Conservation (phyloP, 1,139 yeast genomes). For the Pichiaceae sp. region DNA sequence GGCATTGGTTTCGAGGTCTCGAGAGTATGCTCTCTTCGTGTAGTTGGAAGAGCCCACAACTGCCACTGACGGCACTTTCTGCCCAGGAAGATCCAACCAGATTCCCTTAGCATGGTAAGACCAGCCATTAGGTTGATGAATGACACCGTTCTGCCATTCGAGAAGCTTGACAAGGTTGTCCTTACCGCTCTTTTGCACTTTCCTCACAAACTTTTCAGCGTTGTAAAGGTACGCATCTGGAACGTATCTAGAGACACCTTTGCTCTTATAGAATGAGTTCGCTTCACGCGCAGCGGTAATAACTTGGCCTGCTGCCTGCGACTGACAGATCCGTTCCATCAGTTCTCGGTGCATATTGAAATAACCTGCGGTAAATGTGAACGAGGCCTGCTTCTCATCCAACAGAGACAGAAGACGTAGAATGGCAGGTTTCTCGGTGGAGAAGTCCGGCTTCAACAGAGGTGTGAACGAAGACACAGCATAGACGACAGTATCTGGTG, state of each 20-base stretch:
- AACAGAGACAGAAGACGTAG: constrained; percentile 52
- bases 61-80: constrained; percentile 57
- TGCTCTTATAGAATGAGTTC: constrained; percentile 82
- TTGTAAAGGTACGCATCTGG: constrained; percentile 84
- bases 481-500: constrained; percentile 63
- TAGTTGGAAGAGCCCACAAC: constrained; percentile 90
- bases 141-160: constrained; percentile 87
- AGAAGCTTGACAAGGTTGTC: constrained; percentile 44
- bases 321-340: constrained; percentile 47
- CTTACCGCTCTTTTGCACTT: constrained; percentile 38
- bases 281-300: constrained; percentile 92
- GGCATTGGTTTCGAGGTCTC: constrained; percentile 85
- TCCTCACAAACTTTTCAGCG: constrained; percentile 55
- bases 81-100: constrained; percentile 68
- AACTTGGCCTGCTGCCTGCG: constrained; percentile 59
- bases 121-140: constrained; percentile 83
- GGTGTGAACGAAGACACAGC: constrained; percentile 93
- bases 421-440: constrained; percentile 76
- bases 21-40: constrained; percentile 80
- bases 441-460: constrained; percentile 50
- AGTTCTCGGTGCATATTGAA: constrained; percentile 84
- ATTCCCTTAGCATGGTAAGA: constrained; percentile 98
- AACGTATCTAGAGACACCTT: constrained; percentile 72
- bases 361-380: constrained; percentile 96
- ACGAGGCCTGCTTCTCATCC: constrained; percentile 46